phyloP scores from a whole-genome alignment of 768 basidiomycete species.

The Leucocoprinus birnbaumii region DNA sequence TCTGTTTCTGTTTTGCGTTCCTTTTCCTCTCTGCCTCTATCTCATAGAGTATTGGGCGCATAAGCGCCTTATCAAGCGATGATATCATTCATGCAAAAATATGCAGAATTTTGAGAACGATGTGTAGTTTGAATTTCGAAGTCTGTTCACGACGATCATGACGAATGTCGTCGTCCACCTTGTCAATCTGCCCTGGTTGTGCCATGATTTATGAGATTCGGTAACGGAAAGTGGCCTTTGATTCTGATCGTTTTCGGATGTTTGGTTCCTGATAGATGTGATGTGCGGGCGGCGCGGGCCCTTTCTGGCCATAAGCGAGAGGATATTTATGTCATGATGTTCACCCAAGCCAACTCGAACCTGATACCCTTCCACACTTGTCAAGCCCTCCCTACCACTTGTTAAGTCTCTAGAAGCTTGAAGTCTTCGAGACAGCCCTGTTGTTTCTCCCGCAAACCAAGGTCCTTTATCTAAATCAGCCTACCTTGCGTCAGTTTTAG shows the following conservation, averaged over 20 bases:
- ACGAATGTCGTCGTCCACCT: background rate
- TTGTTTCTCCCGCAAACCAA: background rate
- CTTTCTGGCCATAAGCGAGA: background rate
- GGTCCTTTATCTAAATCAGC: background rate
- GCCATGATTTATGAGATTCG: too few relatives aligned
- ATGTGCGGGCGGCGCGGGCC: background rate
- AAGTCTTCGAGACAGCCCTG: background rate
- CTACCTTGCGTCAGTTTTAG: background rate
- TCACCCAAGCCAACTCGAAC: background rate
- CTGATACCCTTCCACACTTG: background rate
- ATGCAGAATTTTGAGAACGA: background rate
- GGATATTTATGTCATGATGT: background rate
- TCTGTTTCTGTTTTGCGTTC: constrained; percentile 2
- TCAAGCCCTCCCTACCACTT: background rate
- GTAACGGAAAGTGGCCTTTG: background rate
- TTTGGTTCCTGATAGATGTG: constrained; percentile 2
- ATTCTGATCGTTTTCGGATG: background rate
- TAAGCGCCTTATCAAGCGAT: constrained; percentile 2
- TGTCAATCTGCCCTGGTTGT: too few relatives aligned
- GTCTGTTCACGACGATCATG: too few relatives aligned
- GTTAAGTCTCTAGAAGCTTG: background rate
- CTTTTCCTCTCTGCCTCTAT: background rate
- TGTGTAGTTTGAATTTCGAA: background rate
- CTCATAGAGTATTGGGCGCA: constrained; percentile 13
- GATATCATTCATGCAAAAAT: background rate